Base-by-base conservation (phyloP, 768 basidiomycete species). In the Butyriboletus loyo region DNA sequence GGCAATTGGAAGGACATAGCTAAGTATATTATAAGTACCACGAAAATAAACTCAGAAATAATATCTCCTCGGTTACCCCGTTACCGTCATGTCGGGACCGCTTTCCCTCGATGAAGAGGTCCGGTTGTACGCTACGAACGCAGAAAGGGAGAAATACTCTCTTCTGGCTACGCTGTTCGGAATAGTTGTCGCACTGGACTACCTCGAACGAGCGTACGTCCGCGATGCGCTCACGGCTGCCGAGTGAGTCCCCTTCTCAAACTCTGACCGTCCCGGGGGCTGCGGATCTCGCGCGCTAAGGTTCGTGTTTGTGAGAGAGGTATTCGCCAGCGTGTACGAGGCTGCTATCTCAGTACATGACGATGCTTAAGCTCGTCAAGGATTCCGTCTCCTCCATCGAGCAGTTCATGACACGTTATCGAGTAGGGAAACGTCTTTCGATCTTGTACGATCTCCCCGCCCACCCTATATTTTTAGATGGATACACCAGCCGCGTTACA, bases 271-370 rank as follows among this genome's bases (percentile, higher is more conserved):
- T 48, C 32, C 5, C 8, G 5, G 15, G 28, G 24, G 14, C 9
- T 34, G 13, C n/a, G 36, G 36, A 40, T 10, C 5, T 41, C 38
- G 36, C 10, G 9, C 46, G 39, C 56, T 59, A 31, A 67, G 55
- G 15, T 30, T 34, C 19, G 8, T 36, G 21, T 35, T 39, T 46
- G 40, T 41, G 53, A 56, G 68, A 80, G 81, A 97, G 94, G 78
- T 99, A 98, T 69, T 93, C 93, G 57, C 95, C 93, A 50, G 94
- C 93, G 55, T 99, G 96, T 68, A 94, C 92, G 14, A 82, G 89
- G 36, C 74, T 99, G n/a, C 73, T 98, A 14, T 91, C 92, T 7
- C 94, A 97, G 72, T 98, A 97, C 77, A 97, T 97, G 81, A 95
- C 92, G 0, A 92, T 97, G 85, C 75, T 94, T 55, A 97, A 93